Base-by-base conservation (phyloP, 2,329 filamentous ascomycete species). In the Botrytis medusae region DNA sequence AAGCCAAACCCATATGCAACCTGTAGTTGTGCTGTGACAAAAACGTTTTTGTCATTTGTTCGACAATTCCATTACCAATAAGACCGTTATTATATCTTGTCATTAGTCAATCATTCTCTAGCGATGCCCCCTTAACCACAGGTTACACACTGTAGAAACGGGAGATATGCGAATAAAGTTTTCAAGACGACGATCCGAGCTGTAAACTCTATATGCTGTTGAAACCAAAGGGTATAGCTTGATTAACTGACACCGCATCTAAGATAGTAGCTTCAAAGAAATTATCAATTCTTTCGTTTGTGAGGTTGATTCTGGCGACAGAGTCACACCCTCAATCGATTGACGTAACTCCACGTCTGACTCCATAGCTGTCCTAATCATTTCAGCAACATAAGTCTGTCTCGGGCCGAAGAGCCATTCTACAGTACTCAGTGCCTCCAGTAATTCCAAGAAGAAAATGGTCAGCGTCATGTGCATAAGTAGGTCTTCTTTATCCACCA, bases 391-490 rank as follows among this genome's bases (percentile, higher is more conserved):
- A 69, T 79, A 79, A 29, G 79, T 73, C 74, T 80, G 77, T 1
- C 75, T 81, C 34, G 74, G 29, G 44, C 75, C 72, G 1, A 62
- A 62, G 60, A 62, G 76, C 76, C 25, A 81, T 61, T 79, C 77
- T 16, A 76, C 78, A 34, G 72, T 76, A 65, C 80, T 81, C 75
- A 81, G 77, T 40, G 75, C 65, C 12, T 79, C 77, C 10, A 81
- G 74, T 46, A 82, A 77, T 37, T 81, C 80, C 8, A 77, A 77
- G 60, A 79, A 81, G 71, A 80, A 79, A 60, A 81, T 78, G 42
- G 81, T 78, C 51, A 80, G 67, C 4, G 78, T 81, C 37, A 81
- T 77, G 70, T 81, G 80, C 80, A 82, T 81, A 65, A 82, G 70
- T 73, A 81, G 74, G 62, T 82, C 81, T 73, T 79, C 76, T 57